These are phyloP conservation scores for Ceratonia siliqua DNA, from an alignment of 306 rosid genomes.

Conservation along the genomic window DNA sequence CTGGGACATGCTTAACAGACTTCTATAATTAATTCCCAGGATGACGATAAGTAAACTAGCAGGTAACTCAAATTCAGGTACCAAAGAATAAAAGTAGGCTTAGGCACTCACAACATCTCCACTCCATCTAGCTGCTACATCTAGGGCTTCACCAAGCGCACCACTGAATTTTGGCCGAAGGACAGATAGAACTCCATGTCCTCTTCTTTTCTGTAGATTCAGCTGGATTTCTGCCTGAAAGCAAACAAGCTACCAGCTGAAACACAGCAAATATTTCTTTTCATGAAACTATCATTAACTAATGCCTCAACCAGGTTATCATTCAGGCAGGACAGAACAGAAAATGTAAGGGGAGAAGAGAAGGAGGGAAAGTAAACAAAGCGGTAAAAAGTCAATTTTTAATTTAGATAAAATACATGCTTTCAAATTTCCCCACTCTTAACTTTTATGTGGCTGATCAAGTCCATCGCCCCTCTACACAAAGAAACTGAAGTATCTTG, in stretches of 20 bases:
- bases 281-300: slow-evolving; percentile 1
- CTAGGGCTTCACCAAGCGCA: slow-evolving; percentile 88
- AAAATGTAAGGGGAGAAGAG: slow-evolving; percentile 17
- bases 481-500: no score
- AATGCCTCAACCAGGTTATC: slow-evolving; percentile 15
- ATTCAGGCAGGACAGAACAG: slow-evolving; percentile 22
- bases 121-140: slow-evolving; percentile 96
- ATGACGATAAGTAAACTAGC: not conserved
- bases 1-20: not conserved
- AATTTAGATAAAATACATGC: not conserved
- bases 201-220: slow-evolving; percentile 89
- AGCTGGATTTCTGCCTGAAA: slow-evolving; percentile 91
- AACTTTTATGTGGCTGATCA: no score
- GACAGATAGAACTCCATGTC: slow-evolving; percentile 86
- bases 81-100: slow-evolving; percentile 30
- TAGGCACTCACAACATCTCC: slow-evolving; percentile 92
- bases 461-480: no score
- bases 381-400: not conserved
- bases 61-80: slow-evolving; percentile 5
- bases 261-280: slow-evolving; percentile 15
- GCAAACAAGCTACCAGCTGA: slow-evolving; percentile 27
- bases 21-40: slow-evolving; percentile 11
- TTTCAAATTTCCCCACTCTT: not conserved
- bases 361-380: not conserved
- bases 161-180: slow-evolving; percentile 90